These are phyloP conservation scores for Venturia carpophila DNA, from an alignment of 2,329 filamentous ascomycete species.

Conservation along the genomic window DNA sequence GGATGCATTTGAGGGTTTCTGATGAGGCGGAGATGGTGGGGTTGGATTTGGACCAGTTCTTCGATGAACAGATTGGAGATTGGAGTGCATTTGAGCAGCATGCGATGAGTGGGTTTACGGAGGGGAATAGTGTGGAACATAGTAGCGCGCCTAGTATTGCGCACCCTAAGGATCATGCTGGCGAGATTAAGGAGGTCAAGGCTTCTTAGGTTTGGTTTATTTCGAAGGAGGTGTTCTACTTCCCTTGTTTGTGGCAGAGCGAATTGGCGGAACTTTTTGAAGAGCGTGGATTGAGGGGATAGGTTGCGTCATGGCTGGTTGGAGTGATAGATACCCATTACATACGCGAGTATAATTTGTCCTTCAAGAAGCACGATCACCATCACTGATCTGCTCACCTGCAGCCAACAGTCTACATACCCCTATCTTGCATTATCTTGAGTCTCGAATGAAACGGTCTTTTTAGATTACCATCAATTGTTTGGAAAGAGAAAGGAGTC, in stretches of 20 bases:
- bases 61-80: slow-evolving; percentile 50
- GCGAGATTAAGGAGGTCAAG: background rate
- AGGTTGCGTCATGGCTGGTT: too few species aligned
- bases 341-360: too few species aligned
- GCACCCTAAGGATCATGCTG: background rate
- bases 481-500: too few species aligned
- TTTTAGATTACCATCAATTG: too few species aligned
- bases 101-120: background rate
- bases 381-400: too few species aligned
- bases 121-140: background rate
- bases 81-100: slow-evolving; percentile 34
- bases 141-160: background rate
- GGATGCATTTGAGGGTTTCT: slow-evolving; percentile 46
- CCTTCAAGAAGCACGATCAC: too few species aligned
- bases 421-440: too few species aligned
- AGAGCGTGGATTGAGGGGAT: background rate
- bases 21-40: slow-evolving; percentile 50
- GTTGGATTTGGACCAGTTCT: slow-evolving; percentile 48
- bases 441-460: too few species aligned
- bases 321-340: too few species aligned
- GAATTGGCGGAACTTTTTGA: background rate
- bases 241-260: background rate
- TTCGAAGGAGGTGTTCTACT: background rate
- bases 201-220: background rate
- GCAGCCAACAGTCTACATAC: too few species aligned